Percentiles rank a stretch among this genome's conserved stretches.
These are phyloP conservation scores for Coemansia sp. DNA, from an alignment of 192 early-diverging fungal genomes.

Conservation along the genomic window DNA sequence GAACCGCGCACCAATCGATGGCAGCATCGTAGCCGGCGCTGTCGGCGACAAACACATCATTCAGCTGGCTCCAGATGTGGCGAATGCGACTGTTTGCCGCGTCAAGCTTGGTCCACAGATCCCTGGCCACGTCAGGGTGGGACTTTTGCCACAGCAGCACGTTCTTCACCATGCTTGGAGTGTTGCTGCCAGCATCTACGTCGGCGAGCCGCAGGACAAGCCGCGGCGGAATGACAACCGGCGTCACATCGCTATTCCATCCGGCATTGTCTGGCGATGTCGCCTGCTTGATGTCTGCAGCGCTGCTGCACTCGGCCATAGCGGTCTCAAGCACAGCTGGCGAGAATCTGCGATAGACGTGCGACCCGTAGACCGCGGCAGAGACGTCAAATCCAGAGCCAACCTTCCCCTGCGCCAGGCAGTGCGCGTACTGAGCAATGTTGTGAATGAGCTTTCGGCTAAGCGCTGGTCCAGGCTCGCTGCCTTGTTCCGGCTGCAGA, in stretches of 20 bases:
- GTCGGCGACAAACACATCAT: slow-evolving; percentile 24
- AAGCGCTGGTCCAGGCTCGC: neutral
- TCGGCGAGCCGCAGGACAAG: slow-evolving; percentile 83
- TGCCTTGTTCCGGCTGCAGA: slow-evolving; percentile 10
- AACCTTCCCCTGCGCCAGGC: slow-evolving; percentile 97
- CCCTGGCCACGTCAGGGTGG: slow-evolving; percentile 59
- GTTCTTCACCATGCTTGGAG: slow-evolving; percentile 84
- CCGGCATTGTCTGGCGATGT: slow-evolving; percentile 43
- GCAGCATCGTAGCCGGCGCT: slow-evolving; percentile 26
- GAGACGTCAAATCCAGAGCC: slow-evolving; percentile 97
- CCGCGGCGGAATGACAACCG: slow-evolving; percentile 68
- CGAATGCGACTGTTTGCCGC: slow-evolving; percentile 54
- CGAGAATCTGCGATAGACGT: slow-evolving; percentile 80
- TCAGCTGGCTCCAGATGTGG: slow-evolving; percentile 60
- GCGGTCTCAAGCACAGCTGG: slow-evolving; percentile 60
- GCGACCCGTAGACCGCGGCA: slow-evolving; percentile 87
- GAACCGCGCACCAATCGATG: slow-evolving; percentile 51
- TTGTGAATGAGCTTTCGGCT: slow-evolving; percentile 72
- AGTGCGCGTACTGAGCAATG: slow-evolving; percentile 87
- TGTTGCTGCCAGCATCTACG: slow-evolving; percentile 90
- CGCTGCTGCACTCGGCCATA: slow-evolving; percentile 43
- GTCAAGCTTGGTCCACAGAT: slow-evolving; percentile 55
- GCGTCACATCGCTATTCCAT: slow-evolving; percentile 68
- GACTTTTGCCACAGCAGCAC: slow-evolving; percentile 81
- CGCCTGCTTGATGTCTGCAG: slow-evolving; percentile 12